Conservation (phyloP, 2,329 filamentous ascomycete genomes). For the Sporothrix brasiliensis region DNA sequence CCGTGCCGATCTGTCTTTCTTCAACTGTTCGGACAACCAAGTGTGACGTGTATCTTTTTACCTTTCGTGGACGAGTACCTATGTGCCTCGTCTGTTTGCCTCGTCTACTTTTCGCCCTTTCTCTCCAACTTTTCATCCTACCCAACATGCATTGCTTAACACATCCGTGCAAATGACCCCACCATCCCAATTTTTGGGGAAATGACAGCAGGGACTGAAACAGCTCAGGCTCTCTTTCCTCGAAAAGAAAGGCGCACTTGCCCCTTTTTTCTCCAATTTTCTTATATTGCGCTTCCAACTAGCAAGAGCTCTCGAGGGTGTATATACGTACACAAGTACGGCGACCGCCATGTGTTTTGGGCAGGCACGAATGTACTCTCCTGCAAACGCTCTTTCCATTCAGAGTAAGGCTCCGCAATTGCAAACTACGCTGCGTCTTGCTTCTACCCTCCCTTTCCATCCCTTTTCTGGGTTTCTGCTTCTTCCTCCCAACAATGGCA, state of each 20-base stretch:
- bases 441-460: background rate
- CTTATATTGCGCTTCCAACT: background rate
- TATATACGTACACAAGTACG: background rate
- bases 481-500: background rate
- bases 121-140: background rate
- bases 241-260: slow-evolving; percentile 1
- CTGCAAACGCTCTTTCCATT: background rate
- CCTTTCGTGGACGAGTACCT: background rate
- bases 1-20: background rate
- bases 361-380: slow-evolving; percentile 1
- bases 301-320: background rate
- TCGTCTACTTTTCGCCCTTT: background rate
- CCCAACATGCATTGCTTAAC: no score
- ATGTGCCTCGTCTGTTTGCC: background rate
- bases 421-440: background rate
- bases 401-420: background rate
- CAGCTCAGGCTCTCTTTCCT: slow-evolving; percentile 2
- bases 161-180: slow-evolving; percentile 15
- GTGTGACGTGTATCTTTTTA: background rate
- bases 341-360: background rate
- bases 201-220: slow-evolving; percentile 15
- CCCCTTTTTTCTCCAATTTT: slow-evolving; percentile 12
- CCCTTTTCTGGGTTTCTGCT: background rate
- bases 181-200: slow-evolving; percentile 17
- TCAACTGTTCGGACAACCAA: background rate